Evolutionary conservation across 306 rosid species (phyloP).

Genomic region (Rosa chinensis): DNA sequence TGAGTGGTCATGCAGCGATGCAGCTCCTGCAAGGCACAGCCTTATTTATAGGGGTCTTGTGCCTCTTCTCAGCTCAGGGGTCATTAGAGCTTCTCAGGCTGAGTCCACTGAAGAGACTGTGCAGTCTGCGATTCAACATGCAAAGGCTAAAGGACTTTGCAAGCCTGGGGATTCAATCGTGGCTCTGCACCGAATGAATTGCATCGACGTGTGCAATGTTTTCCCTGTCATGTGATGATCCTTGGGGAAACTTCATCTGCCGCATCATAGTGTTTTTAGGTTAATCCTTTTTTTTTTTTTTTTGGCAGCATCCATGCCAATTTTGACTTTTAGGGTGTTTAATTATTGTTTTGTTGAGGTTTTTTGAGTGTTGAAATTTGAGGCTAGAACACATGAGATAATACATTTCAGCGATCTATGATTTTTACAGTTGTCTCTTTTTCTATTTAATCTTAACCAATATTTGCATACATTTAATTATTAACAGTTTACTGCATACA

Average conservation of each 20-base stretch:
- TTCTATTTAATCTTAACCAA: background rate
- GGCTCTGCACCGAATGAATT: constrained; percentile 8
- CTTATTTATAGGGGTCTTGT: constrained; percentile 12
- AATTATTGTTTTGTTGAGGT: background rate
- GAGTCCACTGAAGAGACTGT: constrained; percentile 12
- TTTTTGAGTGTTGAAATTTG: background rate
- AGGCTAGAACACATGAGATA: background rate
- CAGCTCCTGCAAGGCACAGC: constrained; percentile 4
- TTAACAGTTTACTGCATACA: too few species aligned
- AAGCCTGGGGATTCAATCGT: constrained; percentile 10
- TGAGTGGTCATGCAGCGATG: constrained; percentile 35
- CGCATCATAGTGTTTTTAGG: background rate
- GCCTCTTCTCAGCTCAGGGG: constrained; percentile 7
- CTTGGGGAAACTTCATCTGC: background rate
- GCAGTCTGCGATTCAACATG: constrained; percentile 13
- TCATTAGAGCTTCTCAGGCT: constrained; percentile 7
- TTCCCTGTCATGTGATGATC: constrained; percentile 1
- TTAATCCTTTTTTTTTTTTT: background rate
- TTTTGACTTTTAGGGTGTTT: background rate
- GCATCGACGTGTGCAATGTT: background rate
- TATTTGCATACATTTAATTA: too few species aligned
- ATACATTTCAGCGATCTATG: background rate
- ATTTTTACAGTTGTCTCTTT: background rate
- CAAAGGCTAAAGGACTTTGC: constrained; percentile 4
- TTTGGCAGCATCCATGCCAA: background rate